Percentiles rank a stretch among this genome's conserved stretches.
phyloP scores from a whole-genome alignment of 1,284 basidiomycete genomes.

The Sporisorium graminicola region DNA sequence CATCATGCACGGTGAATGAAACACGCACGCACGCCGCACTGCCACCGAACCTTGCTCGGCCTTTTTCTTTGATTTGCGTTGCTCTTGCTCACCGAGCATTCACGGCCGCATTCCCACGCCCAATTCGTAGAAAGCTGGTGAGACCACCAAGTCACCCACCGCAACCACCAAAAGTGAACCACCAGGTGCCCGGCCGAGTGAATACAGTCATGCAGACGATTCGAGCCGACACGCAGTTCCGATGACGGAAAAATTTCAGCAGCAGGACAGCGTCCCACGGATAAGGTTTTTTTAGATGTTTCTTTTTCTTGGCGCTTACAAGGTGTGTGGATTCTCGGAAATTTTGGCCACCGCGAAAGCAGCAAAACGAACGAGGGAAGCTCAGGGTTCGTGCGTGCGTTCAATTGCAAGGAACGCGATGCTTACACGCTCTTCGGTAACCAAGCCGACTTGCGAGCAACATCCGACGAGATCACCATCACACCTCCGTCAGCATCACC shows the following conservation, averaged over 20 bases:
- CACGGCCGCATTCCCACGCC: not conserved
- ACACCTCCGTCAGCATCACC: not conserved
- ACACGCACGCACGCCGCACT: slow-evolving; percentile 2
- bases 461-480: not conserved
- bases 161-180: not conserved
- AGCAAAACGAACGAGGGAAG: not conserved
- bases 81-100: not conserved
- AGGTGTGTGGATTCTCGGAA: not conserved
- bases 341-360: not conserved
- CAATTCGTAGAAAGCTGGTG: not conserved
- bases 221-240: not conserved
- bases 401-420: not conserved
- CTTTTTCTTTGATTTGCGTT: not conserved
- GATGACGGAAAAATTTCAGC: not conserved
- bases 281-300: slow-evolving; percentile 5
- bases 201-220: too few relatives aligned
- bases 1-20: slow-evolving; percentile 7
- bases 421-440: not conserved
- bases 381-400: not conserved
- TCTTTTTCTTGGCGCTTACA: not conserved
- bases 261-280: not conserved
- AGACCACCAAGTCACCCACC: not conserved
- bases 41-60: not conserved
- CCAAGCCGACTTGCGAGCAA: not conserved
- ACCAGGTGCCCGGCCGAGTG: too few relatives aligned